A percentile compares a stretch with the other conserved stretches of the same genome.
Evolutionary conservation across 768 basidiomycete species (phyloP).

Genomic region (Boletus rubescentipes): DNA sequence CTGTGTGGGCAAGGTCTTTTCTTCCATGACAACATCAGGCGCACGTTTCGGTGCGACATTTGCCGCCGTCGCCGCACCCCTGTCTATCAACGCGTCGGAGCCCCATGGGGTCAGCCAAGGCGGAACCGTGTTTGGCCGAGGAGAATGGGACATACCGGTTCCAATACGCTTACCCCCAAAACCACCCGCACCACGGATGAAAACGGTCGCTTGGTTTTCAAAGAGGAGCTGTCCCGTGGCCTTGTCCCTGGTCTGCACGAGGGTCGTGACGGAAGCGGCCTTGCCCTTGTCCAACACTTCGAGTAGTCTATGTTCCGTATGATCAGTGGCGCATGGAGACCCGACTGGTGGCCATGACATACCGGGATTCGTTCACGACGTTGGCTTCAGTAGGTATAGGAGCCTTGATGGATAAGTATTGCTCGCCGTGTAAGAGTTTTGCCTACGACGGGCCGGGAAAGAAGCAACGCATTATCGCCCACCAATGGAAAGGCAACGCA

Average conservation of each 20-base stretch:
- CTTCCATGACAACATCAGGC: slow-evolving; percentile 86
- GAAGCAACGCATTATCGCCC: neutral
- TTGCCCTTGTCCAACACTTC: slow-evolving; percentile 92
- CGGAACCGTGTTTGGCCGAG: slow-evolving; percentile 3
- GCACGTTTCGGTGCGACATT: slow-evolving; percentile 80
- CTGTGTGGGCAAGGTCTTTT: slow-evolving; percentile 78
- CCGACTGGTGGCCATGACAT: slow-evolving; percentile 5
- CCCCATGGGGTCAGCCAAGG: neutral
- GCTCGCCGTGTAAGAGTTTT: slow-evolving; percentile 97
- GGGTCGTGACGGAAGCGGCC: slow-evolving; percentile 81
- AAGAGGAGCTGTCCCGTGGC: slow-evolving; percentile 76
- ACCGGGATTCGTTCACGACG: slow-evolving; percentile 74
- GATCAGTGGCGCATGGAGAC: slow-evolving; percentile 10
- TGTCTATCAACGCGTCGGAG: slow-evolving; percentile 51
- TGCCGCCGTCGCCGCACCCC: slow-evolving; percentile 81
- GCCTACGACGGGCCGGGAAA: slow-evolving; percentile 47
- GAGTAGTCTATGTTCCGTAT: slow-evolving; percentile 48
- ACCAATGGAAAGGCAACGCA: neutral
- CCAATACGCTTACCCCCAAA: slow-evolving; percentile 91
- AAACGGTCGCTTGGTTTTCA: slow-evolving; percentile 89
- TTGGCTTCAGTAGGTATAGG: slow-evolving; percentile 85
- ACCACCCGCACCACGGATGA: slow-evolving; percentile 93
- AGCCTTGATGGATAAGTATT: slow-evolving; percentile 84
- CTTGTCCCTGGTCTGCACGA: slow-evolving; percentile 81
- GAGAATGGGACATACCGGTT: slow-evolving; percentile 50